These are phyloP conservation scores for Diaporthe helianthi DNA, from an alignment of 2,329 filamentous ascomycete species.

Conservation along the genomic window DNA sequence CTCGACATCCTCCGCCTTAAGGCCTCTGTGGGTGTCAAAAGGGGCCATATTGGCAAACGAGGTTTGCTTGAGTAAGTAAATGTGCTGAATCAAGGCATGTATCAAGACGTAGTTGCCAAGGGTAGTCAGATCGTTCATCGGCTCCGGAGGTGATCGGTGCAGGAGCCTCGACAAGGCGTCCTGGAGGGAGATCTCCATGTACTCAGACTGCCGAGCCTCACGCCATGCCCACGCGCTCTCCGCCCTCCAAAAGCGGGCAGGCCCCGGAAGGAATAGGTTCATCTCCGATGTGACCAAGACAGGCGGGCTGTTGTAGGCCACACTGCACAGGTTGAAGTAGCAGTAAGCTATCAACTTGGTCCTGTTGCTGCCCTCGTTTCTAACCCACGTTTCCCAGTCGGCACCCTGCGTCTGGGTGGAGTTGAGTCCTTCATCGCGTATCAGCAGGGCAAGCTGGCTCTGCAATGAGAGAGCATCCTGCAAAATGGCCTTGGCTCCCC, in stretches of 20 bases:
- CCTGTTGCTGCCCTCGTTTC: slow-evolving; percentile 61
- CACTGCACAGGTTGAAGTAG: slow-evolving; percentile 69
- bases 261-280: slow-evolving; percentile 61
- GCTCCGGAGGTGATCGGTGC: slow-evolving; percentile 55
- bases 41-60: slow-evolving; percentile 55
- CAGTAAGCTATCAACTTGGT: slow-evolving; percentile 68
- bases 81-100: slow-evolving; percentile 74
- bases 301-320: slow-evolving; percentile 67
- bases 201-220: slow-evolving; percentile 59
- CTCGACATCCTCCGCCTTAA: slow-evolving; percentile 63
- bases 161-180: slow-evolving; percentile 64
- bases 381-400: slow-evolving; percentile 68
- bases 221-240: slow-evolving; percentile 67
- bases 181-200: slow-evolving; percentile 60
- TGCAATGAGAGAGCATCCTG: slow-evolving; percentile 67
- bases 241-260: slow-evolving; percentile 63
- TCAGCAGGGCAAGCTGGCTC: slow-evolving; percentile 62
- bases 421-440: slow-evolving; percentile 64
- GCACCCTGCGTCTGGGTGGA: slow-evolving; percentile 55
- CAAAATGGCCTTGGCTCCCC: slow-evolving; percentile 66
- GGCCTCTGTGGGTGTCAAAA: slow-evolving; percentile 57
- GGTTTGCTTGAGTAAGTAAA: slow-evolving; percentile 72
- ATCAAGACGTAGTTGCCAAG: slow-evolving; percentile 76
- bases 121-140: slow-evolving; percentile 60
- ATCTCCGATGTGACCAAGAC: slow-evolving; percentile 65